These are phyloP conservation scores for Leishmania major DNA, from an alignment of 208 protist species.

Conservation along the genomic window DNA sequence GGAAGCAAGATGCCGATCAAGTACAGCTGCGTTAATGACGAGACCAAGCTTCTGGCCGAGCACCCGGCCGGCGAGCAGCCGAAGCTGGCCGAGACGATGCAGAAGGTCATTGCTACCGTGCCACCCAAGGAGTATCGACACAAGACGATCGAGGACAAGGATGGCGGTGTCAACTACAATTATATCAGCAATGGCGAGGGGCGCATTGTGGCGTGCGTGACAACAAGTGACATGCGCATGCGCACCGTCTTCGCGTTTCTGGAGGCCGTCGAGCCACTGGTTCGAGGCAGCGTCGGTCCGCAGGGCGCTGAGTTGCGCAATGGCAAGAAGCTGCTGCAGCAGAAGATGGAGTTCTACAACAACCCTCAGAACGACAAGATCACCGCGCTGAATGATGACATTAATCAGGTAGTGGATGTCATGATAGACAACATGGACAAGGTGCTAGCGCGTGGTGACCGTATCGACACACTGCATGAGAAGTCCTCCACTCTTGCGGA, in stretches of 20 bases:
- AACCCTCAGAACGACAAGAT: slow-evolving; percentile 93
- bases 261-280: slow-evolving; percentile 87
- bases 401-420: slow-evolving; percentile 92
- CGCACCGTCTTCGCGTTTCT: slow-evolving; percentile 91
- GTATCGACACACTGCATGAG: slow-evolving; percentile 87
- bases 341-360: slow-evolving; percentile 95
- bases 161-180: slow-evolving; percentile 91
- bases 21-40: slow-evolving; percentile 92
- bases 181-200: slow-evolving; percentile 93
- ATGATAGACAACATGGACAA: slow-evolving; percentile 95
- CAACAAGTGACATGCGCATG: slow-evolving; percentile 89
- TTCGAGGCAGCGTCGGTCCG: slow-evolving; percentile 52
- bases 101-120: slow-evolving; percentile 89
- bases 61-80: slow-evolving; percentile 76
- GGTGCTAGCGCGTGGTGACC: slow-evolving; percentile 86
- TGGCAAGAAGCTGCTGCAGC: slow-evolving; percentile 90
- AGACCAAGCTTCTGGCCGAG: slow-evolving; percentile 76
- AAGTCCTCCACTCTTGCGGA: slow-evolving; percentile 82
- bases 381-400: slow-evolving; percentile 85
- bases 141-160: slow-evolving; percentile 91
- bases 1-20: slow-evolving; percentile 74
- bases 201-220: slow-evolving; percentile 86
- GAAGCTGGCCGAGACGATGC: slow-evolving; percentile 83
- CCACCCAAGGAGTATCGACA: slow-evolving; percentile 85
- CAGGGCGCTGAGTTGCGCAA: slow-evolving; percentile 80